These are phyloP conservation scores for Claviceps capensis DNA, from an alignment of 2,329 filamentous ascomycete genomes.

Conservation along the genomic window DNA sequence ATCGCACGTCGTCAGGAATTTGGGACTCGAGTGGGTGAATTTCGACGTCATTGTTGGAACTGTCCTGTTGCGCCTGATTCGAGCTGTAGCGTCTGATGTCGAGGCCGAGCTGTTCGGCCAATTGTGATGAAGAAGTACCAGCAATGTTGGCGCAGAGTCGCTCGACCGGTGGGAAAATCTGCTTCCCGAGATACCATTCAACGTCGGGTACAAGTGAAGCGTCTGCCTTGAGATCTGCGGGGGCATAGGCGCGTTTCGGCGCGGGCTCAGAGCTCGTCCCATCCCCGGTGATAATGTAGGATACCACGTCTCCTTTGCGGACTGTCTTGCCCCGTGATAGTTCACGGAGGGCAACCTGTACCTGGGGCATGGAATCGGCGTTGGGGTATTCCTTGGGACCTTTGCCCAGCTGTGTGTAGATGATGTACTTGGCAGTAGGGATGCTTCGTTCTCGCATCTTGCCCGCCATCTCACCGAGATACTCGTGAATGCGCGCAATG, in stretches of 20 bases:
- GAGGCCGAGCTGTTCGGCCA: conserved; percentile 87
- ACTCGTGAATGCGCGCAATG: conserved; percentile 82
- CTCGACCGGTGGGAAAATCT: conserved; percentile 95
- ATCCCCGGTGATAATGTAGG: conserved; percentile 82
- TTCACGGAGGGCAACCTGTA: conserved; percentile 85
- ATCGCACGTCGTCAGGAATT: conserved; percentile 81
- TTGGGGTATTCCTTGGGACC: conserved; percentile 88
- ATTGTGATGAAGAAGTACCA: conserved; percentile 77
- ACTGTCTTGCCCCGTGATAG: conserved; percentile 75
- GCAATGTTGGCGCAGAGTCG: conserved; percentile 92
- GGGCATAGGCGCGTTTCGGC: conserved; percentile 79
- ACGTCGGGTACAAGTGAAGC: conserved; percentile 71
- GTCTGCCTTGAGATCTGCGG: conserved; percentile 68
- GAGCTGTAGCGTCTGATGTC: conserved; percentile 73
- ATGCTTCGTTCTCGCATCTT: conserved; percentile 76
- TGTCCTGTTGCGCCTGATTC: conserved; percentile 29
- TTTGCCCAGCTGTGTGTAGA: conserved; percentile 95
- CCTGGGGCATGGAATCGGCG: conserved; percentile 87
- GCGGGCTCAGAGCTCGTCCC: conserved; percentile 51
- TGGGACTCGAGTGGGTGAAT: conserved; percentile 90
- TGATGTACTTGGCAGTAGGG: conserved; percentile 80
- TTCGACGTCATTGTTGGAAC: conserved; percentile 47
- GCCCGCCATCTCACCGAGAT: conserved; percentile 67
- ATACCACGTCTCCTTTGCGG: conserved; percentile 89
- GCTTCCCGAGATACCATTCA: conserved; percentile 97